Evolutionary conservation across 23 red algal species (phyloP), one percentile per base, ranked within the genome.

Genomic region (Gracilaria vermiculophylla): DNA sequence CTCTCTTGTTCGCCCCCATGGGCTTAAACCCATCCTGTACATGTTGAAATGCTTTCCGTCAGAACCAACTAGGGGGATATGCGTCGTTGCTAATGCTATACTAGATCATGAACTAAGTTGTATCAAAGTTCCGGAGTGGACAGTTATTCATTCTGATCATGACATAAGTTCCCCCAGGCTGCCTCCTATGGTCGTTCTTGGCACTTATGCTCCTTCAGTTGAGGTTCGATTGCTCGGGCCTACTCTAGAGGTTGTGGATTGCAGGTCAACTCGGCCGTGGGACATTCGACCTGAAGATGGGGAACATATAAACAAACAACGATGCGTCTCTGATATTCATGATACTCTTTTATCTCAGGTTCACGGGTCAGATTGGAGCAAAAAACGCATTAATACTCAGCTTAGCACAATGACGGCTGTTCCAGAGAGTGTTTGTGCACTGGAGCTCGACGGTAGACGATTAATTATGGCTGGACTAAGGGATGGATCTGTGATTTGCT

Each of bases 381-480:
- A 25, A 43, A 49, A 7, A 43, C 19, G 55, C 9, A 24, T 31
- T 60, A 25, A 60, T 39, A 54, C 23, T 8, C 52, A 53, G 2
- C 1, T 48, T 15, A 39, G 42, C 48, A 2, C 24, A 33, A 78
- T 78, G 43, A 74, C 81, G 20, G 72, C 86, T 19, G 86, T 80
- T 80, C 73, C 86, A 27, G 86, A 90, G 44, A 90, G 87, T 80
- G 27, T 90, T n/a, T 90, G 86, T 53, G 43, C 86, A n/a, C 23
- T 90, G 9, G 86, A 73, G 58, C 12, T 79, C 33, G 72, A 69
- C 47, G 15, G 56, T 11, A 66, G 58, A 70, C 52, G 56, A 43
- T 28, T 90, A 11, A 19, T 90, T 37, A 65, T 90, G 42, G 72
- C 75, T 44, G 86, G 86, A 14, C 74, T 90, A 1, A 42, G 86